Evolutionary conservation across 257 asterid genomes (phyloP).

Genomic region (Scutellaria baicalensis): DNA sequence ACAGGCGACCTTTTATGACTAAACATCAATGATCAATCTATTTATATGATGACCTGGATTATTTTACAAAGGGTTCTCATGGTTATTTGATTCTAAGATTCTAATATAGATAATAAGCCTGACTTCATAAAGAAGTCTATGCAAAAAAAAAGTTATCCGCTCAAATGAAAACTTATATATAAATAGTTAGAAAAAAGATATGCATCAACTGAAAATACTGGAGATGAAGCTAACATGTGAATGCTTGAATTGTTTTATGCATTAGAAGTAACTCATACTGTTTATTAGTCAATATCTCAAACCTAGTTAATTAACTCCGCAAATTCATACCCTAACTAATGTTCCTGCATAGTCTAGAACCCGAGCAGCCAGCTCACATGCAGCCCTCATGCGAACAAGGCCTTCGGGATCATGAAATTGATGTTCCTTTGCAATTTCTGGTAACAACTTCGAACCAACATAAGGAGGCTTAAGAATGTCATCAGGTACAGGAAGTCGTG

Average conservation of each 20-base stretch:
- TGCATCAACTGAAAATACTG: background rate
- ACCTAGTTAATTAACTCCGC: background rate
- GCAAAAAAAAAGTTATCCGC: background rate
- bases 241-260: background rate
- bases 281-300: background rate
- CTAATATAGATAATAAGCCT: background rate
- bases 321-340: slow-evolving; percentile 71
- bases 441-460: slow-evolving; percentile 52
- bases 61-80: background rate
- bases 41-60: background rate
- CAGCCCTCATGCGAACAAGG: slow-evolving; percentile 73
- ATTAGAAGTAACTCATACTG: background rate
- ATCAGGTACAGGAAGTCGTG: slow-evolving; percentile 75
- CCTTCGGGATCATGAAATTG: slow-evolving; percentile 84
- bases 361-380: slow-evolving; percentile 92
- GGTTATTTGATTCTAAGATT: background rate
- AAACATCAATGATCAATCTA: background rate
- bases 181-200: background rate
- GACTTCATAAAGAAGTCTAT: background rate
- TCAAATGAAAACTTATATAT: background rate
- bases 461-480: slow-evolving; percentile 82
- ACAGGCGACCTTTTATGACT: background rate
- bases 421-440: slow-evolving; percentile 63
- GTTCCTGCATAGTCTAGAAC: slow-evolving; percentile 87
- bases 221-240: too few relatives aligned